Conservation (phyloP, 2,329 filamentous ascomycete genomes). For the Seiridium unicorne region DNA sequence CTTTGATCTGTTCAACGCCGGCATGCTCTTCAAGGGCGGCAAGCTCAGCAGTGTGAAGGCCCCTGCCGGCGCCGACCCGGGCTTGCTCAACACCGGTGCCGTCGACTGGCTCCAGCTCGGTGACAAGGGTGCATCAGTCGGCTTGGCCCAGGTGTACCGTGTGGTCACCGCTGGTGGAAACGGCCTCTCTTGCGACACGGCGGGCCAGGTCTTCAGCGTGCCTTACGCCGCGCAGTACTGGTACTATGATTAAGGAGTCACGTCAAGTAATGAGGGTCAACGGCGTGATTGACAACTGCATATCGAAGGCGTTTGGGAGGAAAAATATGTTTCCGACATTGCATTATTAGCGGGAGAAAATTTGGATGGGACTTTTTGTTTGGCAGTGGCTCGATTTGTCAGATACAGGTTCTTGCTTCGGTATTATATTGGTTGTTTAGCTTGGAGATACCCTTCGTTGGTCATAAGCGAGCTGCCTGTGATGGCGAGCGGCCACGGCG, state of each 20-base stretch:
- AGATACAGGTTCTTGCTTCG: background rate
- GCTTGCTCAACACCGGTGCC: constrained; percentile 47
- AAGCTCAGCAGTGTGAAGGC: constrained; percentile 51
- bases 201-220: constrained; percentile 46
- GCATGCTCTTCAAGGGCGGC: constrained; percentile 41
- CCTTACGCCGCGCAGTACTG: constrained; percentile 59
- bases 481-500: background rate
- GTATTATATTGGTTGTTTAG: background rate
- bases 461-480: background rate
- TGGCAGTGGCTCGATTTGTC: background rate
- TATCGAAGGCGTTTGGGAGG: background rate
- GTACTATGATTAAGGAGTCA: constrained; percentile 43
- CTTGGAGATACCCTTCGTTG: background rate
- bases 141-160: constrained; percentile 47
- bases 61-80: constrained; percentile 45
- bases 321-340: background rate
- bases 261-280: background rate
- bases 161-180: constrained; percentile 53
- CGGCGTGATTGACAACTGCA: background rate
- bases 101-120: constrained; percentile 55
- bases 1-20: constrained; percentile 51
- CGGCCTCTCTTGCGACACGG: constrained; percentile 38
- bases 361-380: background rate
- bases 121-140: constrained; percentile 31
- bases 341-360: background rate